Evolutionary conservation across 1,139 yeast genomes (phyloP).

Genomic region (Lodderomyces elongisporus): DNA sequence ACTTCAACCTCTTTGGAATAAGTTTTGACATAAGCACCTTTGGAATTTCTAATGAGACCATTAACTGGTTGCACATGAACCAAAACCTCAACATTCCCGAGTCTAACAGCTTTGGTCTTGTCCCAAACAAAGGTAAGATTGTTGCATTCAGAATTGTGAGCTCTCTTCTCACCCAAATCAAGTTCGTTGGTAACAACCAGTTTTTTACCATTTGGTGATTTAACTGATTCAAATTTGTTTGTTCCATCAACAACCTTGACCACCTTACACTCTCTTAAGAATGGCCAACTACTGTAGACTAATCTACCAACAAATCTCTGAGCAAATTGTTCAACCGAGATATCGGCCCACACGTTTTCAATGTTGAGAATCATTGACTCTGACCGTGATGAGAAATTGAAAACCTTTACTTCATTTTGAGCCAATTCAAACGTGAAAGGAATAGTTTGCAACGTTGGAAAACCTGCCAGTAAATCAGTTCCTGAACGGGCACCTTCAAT

Average conservation of each 20-base stretch:
- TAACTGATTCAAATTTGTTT: constrained; percentile 39
- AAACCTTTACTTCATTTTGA: constrained; percentile 65
- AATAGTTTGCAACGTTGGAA: constrained; percentile 75
- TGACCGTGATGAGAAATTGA: constrained; percentile 80
- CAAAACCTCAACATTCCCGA: constrained; percentile 52
- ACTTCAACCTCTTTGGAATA: constrained; percentile 48
- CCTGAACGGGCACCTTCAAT: constrained; percentile 69
- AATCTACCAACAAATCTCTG: constrained; percentile 51
- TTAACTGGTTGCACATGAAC: constrained; percentile 70
- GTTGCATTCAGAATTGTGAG: constrained; percentile 29
- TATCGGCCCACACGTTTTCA: constrained; percentile 45
- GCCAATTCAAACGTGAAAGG: constrained; percentile 52
- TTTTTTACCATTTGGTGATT: constrained; percentile 24
- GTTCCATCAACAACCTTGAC: constrained; percentile 57
- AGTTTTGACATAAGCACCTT: constrained; percentile 77
- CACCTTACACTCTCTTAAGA: constrained; percentile 73
- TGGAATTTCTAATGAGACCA: constrained; percentile 65
- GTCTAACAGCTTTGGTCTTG: constrained; percentile 52
- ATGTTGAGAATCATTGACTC: constrained; percentile 72
- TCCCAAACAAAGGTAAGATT: constrained; percentile 11
- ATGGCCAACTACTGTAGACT: constrained; percentile 86
- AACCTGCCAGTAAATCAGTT: constrained; percentile 71
- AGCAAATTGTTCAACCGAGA: constrained; percentile 54
- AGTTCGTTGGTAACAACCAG: constrained; percentile 39
- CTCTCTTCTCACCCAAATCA: constrained; percentile 34